phyloP scores from a whole-genome alignment of 2,329 filamentous ascomycete species.

The Ceratocystis ficicola region DNA sequence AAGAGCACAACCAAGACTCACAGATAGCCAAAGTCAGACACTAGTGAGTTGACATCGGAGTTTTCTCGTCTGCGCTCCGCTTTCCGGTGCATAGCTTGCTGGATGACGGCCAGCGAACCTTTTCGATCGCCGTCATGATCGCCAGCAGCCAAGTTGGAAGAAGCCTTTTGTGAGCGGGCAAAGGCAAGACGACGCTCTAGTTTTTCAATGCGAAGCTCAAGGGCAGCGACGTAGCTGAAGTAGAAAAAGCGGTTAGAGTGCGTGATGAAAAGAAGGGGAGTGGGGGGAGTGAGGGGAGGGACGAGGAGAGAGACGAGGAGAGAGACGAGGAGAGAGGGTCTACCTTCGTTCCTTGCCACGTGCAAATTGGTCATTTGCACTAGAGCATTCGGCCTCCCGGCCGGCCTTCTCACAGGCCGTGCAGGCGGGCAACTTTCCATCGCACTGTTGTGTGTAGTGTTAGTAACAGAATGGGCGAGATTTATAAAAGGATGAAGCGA shows the following conservation, averaged over 20 bases:
- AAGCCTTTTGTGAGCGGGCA: constrained; percentile 58
- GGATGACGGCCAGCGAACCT: constrained; percentile 50
- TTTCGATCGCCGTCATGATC: constrained; percentile 41
- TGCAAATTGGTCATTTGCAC: constrained; percentile 90
- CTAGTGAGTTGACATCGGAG: constrained; percentile 77
- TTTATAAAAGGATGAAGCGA: not conserved
- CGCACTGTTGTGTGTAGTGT: constrained; percentile 47
- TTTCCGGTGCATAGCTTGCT: constrained; percentile 52
- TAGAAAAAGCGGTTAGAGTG: constrained; percentile 6
- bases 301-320: not conserved
- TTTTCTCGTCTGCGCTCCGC: constrained; percentile 58
- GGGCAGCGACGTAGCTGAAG: constrained; percentile 74
- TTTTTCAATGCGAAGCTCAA: constrained; percentile 84
- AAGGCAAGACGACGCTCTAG: constrained; percentile 66
- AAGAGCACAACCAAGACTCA: constrained; percentile 35
- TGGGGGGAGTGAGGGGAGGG: not conserved
- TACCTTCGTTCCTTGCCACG: constrained; percentile 85
- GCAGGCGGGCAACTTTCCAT: constrained; percentile 89
- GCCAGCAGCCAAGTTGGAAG: constrained; percentile 42
- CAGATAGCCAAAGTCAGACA: constrained; percentile 89
- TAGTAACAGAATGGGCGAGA: constrained; percentile 1
- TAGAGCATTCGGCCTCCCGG: constrained; percentile 75
- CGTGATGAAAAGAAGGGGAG: not conserved
- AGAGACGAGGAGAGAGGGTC: constrained; percentile 22
- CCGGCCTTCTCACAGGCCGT: constrained; percentile 90